phyloP scores from a whole-genome alignment of 1,284 basidiomycete species.

The Boletus sp. region DNA sequence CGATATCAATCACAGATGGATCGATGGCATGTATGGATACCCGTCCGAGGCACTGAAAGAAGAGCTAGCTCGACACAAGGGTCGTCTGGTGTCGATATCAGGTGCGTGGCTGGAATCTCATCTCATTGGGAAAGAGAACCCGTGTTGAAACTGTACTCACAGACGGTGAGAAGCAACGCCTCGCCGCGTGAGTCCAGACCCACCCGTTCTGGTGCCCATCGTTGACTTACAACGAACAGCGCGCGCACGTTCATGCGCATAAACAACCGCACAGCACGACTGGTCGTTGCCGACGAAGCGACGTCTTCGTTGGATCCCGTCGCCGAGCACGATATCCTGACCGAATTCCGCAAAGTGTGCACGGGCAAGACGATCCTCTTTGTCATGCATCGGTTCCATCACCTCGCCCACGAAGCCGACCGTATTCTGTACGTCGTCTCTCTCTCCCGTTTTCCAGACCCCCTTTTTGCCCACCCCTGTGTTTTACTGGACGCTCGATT shows the following conservation, averaged over 20 bases:
- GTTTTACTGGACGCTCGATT: background rate
- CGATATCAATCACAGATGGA: conserved; percentile 18
- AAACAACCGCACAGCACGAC: conserved; percentile 39
- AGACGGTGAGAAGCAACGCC: conserved; percentile 46
- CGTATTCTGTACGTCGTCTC: conserved; percentile 49
- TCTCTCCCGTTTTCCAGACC: background rate
- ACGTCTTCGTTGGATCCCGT: conserved; percentile 52
- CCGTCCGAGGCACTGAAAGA: conserved; percentile 17
- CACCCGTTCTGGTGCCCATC: background rate
- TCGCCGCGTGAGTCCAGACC: conserved; percentile 42
- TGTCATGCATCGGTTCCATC: conserved; percentile 67
- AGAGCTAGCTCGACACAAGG: conserved; percentile 14
- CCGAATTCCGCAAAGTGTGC: conserved; percentile 44
- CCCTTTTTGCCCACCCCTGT: background rate
- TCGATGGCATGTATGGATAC: conserved; percentile 17
- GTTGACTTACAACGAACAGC: conserved; percentile 17
- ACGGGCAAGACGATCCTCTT: conserved; percentile 64
- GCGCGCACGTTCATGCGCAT: conserved; percentile 46
- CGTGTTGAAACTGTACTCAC: background rate
- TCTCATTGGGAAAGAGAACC: conserved; percentile 1
- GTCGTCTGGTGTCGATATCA: conserved; percentile 21
- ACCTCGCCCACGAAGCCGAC: conserved; percentile 60
- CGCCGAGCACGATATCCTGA: conserved; percentile 50
- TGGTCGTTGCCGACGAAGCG: conserved; percentile 52
- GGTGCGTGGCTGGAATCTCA: conserved; percentile 16